Base-by-base conservation (phyloP, 2,329 filamentous ascomycete species). In the Pseudogymnoascus verrucosus region DNA sequence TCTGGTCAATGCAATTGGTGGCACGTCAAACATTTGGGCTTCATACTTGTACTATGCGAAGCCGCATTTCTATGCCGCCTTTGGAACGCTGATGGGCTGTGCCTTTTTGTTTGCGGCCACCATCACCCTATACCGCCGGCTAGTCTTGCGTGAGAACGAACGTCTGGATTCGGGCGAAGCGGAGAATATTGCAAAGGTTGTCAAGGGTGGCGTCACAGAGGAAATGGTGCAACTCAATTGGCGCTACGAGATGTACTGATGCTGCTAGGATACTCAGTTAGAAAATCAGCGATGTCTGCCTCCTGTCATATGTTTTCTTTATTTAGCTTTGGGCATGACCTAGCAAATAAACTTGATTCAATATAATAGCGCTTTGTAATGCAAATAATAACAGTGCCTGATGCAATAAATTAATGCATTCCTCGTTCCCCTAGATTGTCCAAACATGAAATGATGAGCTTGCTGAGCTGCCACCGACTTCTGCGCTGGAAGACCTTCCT, bases 221-320 rank as follows among this genome's bases (percentile, higher is more conserved):
- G 76, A 79, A 66, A 78, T 78, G 77, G 71, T 78, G 7, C 71
- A 74, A 23, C 65, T 79, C 8, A 71, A 70, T 36, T 79, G 76
- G 77, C 74, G 77, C 4, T 78, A 78, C 62, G 77, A 78, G 65
- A 78, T 78, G 76, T 78, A 74, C 63, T 77, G 63, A 72, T 47
- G 47, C 28, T n/a, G n/a, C 37, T 31, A 57, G 31, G 42, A 37
- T 21, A 62, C 61, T 57, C 42, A 40, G 39, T 40, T 40, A 40
- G n/a, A 40, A 40, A 40, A 19, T 4, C 39, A 40, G 7, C 39
- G n/a, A 40, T 19, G 39, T 19, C 39, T 40, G 39, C 16, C 39
- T 40, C 39, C 39, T 40, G n/a, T 40, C 39, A 40, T 40, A 40
- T 40, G 8, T 40, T 40, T 40, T 40, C 39, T 19, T 40, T 40